Conservation (phyloP, 2,329 filamentous ascomycete species). For the Arthrobotrys pseudoclavata region DNA sequence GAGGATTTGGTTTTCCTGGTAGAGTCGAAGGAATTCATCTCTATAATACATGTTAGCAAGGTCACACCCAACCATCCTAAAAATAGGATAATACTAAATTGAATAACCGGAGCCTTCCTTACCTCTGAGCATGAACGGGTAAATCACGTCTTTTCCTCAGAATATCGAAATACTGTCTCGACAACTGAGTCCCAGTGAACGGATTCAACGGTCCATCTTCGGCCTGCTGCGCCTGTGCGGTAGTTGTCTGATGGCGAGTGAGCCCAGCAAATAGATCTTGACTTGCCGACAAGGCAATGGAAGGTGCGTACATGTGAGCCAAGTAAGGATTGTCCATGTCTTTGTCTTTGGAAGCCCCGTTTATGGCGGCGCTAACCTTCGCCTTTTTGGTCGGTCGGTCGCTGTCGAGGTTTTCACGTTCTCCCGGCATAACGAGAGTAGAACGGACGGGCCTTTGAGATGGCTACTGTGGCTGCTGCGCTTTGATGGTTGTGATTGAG, state of each 20-base stretch:
- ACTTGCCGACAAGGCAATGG: constrained; percentile 66
- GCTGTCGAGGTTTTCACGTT: constrained; percentile 46
- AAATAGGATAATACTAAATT: not conserved
- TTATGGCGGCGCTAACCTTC: constrained; percentile 66
- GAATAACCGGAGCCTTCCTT: constrained; percentile 64
- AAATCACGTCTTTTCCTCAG: constrained; percentile 85
- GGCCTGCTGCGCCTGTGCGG: constrained; percentile 77
- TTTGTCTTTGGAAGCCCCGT: constrained; percentile 68
- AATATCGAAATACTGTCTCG: constrained; percentile 89
- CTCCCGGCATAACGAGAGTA: constrained; percentile 48
- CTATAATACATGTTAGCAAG: constrained; percentile 66
- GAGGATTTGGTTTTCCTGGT: constrained; percentile 93
- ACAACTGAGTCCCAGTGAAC: constrained; percentile 83
- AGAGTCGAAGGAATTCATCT: constrained; percentile 92
- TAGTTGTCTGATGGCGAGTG: constrained; percentile 83
- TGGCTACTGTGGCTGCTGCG: not conserved
- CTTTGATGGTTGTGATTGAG: not conserved
- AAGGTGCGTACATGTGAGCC: constrained; percentile 81
- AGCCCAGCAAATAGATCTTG: constrained; percentile 67
- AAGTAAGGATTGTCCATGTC: constrained; percentile 85
- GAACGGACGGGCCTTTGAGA: not conserved
- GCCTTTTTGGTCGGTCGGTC: constrained; percentile 57
- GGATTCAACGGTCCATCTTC: constrained; percentile 88
- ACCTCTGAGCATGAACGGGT: constrained; percentile 92
- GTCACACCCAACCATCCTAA: constrained; percentile 17